These are phyloP conservation scores for Vitis riparia DNA, from an alignment of 164 flowering plant species.

Conservation along the genomic window DNA sequence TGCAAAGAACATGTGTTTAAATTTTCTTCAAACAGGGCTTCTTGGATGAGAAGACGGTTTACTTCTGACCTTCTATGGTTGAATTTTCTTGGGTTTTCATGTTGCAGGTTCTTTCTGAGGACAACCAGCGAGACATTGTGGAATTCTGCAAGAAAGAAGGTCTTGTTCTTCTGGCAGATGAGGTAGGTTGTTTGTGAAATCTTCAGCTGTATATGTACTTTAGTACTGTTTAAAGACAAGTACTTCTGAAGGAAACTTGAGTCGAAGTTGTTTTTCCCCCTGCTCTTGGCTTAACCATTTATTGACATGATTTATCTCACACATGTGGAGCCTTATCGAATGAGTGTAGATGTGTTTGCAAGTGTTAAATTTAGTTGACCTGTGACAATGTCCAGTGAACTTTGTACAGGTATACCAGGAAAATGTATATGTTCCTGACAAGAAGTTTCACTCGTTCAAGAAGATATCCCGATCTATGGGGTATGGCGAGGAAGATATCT, in stretches of 20 bases:
- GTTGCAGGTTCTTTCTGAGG: slow-evolving; percentile 86
- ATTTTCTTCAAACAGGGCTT: neutral
- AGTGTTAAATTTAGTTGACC: too few relatives aligned
- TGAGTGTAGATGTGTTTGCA: too few relatives aligned
- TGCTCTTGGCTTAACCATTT: neutral
- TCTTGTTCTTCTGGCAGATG: slow-evolving; percentile 96
- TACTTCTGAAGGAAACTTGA: neutral
- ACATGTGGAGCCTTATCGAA: neutral
- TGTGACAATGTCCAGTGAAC: neutral
- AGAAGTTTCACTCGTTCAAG: slow-evolving; percentile 91
- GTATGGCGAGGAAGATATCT: slow-evolving; percentile 76
- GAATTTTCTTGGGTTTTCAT: neutral
- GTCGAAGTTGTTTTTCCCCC: neutral
- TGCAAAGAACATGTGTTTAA: neutral
- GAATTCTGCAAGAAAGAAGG: slow-evolving; percentile 94
- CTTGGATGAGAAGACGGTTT: neutral
- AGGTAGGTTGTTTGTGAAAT: slow-evolving; percentile 48
- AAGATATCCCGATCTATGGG: slow-evolving; percentile 92
- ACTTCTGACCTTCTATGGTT: neutral
- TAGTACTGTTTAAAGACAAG: neutral
- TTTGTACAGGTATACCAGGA: slow-evolving; percentile 88
- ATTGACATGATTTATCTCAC: neutral
- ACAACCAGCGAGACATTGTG: slow-evolving; percentile 82
- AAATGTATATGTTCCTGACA: slow-evolving; percentile 88
- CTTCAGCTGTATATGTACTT: neutral